Evolutionary conservation across 2,329 filamentous ascomycete genomes (phyloP).

Genomic region (Thermoascus crustaceus): DNA sequence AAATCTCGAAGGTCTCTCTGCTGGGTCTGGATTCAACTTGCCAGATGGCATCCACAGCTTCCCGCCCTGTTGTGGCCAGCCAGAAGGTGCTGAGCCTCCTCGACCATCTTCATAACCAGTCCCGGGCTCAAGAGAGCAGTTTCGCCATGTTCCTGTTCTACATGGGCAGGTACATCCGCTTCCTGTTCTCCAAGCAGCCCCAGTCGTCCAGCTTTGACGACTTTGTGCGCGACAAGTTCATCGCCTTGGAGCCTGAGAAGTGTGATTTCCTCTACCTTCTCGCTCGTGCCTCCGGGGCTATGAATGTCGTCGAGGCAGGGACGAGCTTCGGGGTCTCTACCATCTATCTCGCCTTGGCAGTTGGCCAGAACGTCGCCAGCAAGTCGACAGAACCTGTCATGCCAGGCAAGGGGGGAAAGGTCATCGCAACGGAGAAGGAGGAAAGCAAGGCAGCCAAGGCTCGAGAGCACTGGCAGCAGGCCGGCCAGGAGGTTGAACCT

Average conservation of each 20-base stretch:
- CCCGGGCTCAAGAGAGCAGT: too few relatives aligned
- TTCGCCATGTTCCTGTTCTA: too few relatives aligned
- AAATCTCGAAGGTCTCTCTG: too few relatives aligned
- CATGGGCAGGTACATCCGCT: too few relatives aligned
- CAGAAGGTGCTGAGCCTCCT: too few relatives aligned
- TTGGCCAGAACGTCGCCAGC: slow-evolving; percentile 17
- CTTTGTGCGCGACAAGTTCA: slow-evolving; percentile 32
- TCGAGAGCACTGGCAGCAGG: slow-evolving; percentile 27
- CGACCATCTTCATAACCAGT: too few relatives aligned
- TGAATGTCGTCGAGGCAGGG: slow-evolving; percentile 34
- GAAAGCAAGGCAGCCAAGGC: slow-evolving; percentile 24
- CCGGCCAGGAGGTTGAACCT: slow-evolving; percentile 21
- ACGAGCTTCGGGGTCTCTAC: slow-evolving; percentile 38
- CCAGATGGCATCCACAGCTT: too few relatives aligned
- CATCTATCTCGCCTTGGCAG: slow-evolving; percentile 36
- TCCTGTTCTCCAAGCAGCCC: too few relatives aligned
- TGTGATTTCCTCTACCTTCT: slow-evolving; percentile 29
- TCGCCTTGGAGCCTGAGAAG: slow-evolving; percentile 36
- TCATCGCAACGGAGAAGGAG: slow-evolving; percentile 36
- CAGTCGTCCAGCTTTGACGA: too few relatives aligned
- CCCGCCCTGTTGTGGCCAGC: too few relatives aligned
- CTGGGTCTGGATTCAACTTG: too few relatives aligned
- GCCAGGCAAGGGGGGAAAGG: slow-evolving; percentile 21
- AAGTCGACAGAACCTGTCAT: too few relatives aligned
- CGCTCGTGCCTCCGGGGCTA: slow-evolving; percentile 12